A percentile compares a stretch with the other conserved stretches of the same genome.
Evolutionary conservation across 495 filamentous ascomycete genomes (phyloP).

Genomic region (Hyphodiscus hymeniophilus): DNA sequence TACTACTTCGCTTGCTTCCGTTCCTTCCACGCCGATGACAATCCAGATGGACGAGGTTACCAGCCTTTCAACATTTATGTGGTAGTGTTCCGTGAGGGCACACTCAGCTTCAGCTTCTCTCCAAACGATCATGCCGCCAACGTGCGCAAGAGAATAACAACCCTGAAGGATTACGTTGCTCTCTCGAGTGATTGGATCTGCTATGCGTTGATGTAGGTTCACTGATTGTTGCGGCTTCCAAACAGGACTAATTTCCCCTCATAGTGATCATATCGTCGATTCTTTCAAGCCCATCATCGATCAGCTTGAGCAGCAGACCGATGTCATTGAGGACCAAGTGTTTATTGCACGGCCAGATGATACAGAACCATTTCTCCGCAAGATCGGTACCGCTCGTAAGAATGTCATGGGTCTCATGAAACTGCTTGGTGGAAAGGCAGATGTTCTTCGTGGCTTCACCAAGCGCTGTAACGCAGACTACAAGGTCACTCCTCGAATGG

Average conservation of each 20-base stretch:
- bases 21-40: slow-evolving; percentile 59
- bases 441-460: slow-evolving; percentile 93
- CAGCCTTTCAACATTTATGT: slow-evolving; percentile 95
- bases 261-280: slow-evolving; percentile 92
- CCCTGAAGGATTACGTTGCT: slow-evolving; percentile 86
- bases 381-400: slow-evolving; percentile 84
- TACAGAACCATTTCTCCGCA: slow-evolving; percentile 73
- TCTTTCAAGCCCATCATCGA: slow-evolving; percentile 84
- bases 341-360: slow-evolving; percentile 86
- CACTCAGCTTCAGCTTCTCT: slow-evolving; percentile 85
- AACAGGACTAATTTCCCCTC: background rate
- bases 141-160: slow-evolving; percentile 85
- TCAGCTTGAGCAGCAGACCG: slow-evolving; percentile 78
- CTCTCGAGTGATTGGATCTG: slow-evolving; percentile 97
- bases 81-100: slow-evolving; percentile 92
- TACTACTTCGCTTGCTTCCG: slow-evolving; percentile 99
- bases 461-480: slow-evolving; percentile 98
- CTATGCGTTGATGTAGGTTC: slow-evolving; percentile 87
- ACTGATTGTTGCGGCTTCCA: background rate
- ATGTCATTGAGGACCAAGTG: slow-evolving; percentile 89
- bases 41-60: slow-evolving; percentile 63
- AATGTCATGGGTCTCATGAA: slow-evolving; percentile 91
- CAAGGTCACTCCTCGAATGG: slow-evolving; percentile 84
- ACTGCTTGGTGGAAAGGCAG: slow-evolving; percentile 88
- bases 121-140: slow-evolving; percentile 76